Evolutionary conservation across 2,329 filamentous ascomycete genomes (phyloP).

Genomic region (Paradendryphiella salina): DNA sequence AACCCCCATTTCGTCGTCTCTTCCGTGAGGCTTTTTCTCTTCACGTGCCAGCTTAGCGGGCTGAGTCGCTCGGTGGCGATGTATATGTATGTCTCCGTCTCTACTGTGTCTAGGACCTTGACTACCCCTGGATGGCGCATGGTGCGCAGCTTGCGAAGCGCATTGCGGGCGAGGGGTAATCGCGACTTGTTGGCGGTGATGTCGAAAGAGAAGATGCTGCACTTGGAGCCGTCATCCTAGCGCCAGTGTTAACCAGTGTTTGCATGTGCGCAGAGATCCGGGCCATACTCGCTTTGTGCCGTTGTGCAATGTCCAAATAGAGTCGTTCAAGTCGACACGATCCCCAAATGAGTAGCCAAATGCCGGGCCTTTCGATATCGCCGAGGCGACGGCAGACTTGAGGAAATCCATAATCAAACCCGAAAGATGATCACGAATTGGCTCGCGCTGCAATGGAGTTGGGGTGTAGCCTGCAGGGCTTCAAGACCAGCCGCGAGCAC

Average conservation of each 20-base stretch:
- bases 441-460: neutral
- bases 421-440: neutral
- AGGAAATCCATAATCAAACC: slow-evolving; percentile 82
- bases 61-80: slow-evolving; percentile 90
- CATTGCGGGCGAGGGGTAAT: slow-evolving; percentile 87
- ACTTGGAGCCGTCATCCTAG: slow-evolving; percentile 90
- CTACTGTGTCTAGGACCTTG: slow-evolving; percentile 90
- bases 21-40: slow-evolving; percentile 80
- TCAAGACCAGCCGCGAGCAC: neutral
- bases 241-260: slow-evolving; percentile 25
- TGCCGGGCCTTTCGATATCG: slow-evolving; percentile 90
- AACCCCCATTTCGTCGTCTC: slow-evolving; percentile 98
- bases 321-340: slow-evolving; percentile 86
- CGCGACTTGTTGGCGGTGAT: slow-evolving; percentile 76
- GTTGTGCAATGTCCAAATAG: slow-evolving; percentile 95
- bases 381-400: slow-evolving; percentile 95
- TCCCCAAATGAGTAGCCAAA: slow-evolving; percentile 95
- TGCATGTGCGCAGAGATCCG: slow-evolving; percentile 16
- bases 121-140: slow-evolving; percentile 92
- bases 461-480: neutral
- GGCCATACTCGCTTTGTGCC: slow-evolving; percentile 78
- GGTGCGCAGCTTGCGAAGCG: slow-evolving; percentile 89
- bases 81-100: slow-evolving; percentile 96
- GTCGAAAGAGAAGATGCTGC: slow-evolving; percentile 97
- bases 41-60: slow-evolving; percentile 87